Evolutionary conservation across 2,329 filamentous ascomycete genomes (phyloP).

Genomic region (Knoxdaviesia proteae): DNA sequence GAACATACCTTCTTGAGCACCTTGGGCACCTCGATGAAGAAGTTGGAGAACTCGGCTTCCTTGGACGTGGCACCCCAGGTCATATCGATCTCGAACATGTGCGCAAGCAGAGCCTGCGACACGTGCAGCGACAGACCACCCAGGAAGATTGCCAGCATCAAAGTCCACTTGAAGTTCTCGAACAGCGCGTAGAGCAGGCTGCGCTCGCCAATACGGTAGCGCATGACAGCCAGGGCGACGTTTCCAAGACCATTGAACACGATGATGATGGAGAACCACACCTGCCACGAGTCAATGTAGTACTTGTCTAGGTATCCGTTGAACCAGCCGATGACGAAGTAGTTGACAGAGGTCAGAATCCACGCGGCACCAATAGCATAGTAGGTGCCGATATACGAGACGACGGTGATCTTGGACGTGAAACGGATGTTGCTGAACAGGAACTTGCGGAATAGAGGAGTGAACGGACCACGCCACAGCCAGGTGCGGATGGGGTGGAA

Average conservation of each 20-base stretch:
- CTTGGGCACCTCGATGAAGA: slow-evolving; percentile 66
- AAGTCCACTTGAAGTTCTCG: slow-evolving; percentile 54
- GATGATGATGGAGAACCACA: slow-evolving; percentile 63
- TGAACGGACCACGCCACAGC: slow-evolving; percentile 55
- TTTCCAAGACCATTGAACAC: slow-evolving; percentile 62
- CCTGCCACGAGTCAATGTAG: slow-evolving; percentile 59
- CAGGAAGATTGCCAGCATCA: slow-evolving; percentile 59
- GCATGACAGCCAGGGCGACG: slow-evolving; percentile 48
- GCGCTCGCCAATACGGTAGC: slow-evolving; percentile 48
- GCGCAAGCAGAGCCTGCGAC: slow-evolving; percentile 55
- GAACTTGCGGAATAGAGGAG: slow-evolving; percentile 56
- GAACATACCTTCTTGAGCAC: slow-evolving; percentile 48
- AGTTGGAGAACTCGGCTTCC: slow-evolving; percentile 62
- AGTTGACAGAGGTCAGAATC: slow-evolving; percentile 53
- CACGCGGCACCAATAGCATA: slow-evolving; percentile 60
- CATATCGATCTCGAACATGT: slow-evolving; percentile 78
- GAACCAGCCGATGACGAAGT: slow-evolving; percentile 58
- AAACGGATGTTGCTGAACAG: slow-evolving; percentile 52
- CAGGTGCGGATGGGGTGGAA: slow-evolving; percentile 61
- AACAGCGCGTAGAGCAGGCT: slow-evolving; percentile 32
- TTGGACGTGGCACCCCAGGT: slow-evolving; percentile 70
- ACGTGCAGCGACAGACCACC: slow-evolving; percentile 67
- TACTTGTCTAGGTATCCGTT: slow-evolving; percentile 59
- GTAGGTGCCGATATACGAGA: slow-evolving; percentile 63
- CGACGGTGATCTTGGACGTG: slow-evolving; percentile 54